These are phyloP conservation scores for Globisporangium paddicum DNA, from an alignment of 352 stramenopile species.

Conservation along the genomic window DNA sequence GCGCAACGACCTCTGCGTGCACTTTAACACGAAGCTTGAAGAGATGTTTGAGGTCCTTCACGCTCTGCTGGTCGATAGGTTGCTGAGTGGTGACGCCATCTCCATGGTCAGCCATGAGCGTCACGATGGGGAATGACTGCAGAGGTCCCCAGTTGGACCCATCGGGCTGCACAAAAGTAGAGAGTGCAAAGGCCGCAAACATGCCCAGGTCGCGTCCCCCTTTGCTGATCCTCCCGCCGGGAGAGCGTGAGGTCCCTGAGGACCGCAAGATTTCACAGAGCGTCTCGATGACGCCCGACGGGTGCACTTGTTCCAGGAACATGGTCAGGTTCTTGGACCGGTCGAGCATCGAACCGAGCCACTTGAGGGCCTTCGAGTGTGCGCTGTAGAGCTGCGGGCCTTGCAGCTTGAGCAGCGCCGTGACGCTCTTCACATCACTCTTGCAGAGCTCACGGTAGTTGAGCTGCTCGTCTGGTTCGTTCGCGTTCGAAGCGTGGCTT, in stretches of 20 bases:
- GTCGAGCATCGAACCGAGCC: constrained; percentile 75
- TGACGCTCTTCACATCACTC: constrained; percentile 40
- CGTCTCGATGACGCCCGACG: constrained; percentile 55
- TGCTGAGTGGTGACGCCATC: background rate
- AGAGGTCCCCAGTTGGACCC: constrained; percentile 46
- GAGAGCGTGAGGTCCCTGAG: constrained; percentile 40
- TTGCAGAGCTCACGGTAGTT: constrained; percentile 46
- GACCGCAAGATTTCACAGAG: constrained; percentile 52
- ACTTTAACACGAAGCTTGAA: constrained; percentile 56
- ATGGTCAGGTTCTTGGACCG: constrained; percentile 42
- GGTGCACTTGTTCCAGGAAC: constrained; percentile 51
- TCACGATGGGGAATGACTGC: constrained; percentile 56
- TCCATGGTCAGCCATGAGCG: constrained; percentile 18
- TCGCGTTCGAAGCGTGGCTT: constrained; percentile 12
- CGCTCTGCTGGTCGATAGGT: constrained; percentile 6
- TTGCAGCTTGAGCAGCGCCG: constrained; percentile 32
- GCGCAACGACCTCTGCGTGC: constrained; percentile 56
- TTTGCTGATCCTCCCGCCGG: constrained; percentile 42
- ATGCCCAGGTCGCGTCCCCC: constrained; percentile 36
- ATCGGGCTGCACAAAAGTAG: constrained; percentile 68
- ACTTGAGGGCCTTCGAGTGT: constrained; percentile 68
- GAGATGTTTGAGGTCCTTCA: constrained; percentile 14
- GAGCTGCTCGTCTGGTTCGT: constrained; percentile 4
- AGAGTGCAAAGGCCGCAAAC: constrained; percentile 63
- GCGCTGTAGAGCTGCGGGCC: constrained; percentile 19